Conservation (phyloP, 805 yeast species). For the Geotrichum ghanense region DNA sequence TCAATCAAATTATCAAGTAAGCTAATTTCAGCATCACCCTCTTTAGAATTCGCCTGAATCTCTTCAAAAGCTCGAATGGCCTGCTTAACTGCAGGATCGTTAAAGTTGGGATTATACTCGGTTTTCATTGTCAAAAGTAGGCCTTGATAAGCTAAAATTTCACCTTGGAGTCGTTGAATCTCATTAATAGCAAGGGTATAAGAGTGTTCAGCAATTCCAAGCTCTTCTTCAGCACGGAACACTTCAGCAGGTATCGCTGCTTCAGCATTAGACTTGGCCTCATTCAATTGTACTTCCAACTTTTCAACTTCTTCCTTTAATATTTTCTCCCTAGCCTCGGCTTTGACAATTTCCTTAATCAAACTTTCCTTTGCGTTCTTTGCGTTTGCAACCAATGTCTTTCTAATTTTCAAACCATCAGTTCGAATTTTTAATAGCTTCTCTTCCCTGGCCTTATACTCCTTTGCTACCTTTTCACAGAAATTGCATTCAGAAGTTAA, state of each 20-base stretch:
- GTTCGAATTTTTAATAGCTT: conserved; percentile 12
- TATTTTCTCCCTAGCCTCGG: conserved; percentile 14
- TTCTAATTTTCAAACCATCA: conserved; percentile 29
- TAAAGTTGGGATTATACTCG: conserved; percentile 72
- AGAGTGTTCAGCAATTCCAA: neutral
- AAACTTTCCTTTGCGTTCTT: conserved; percentile 13
- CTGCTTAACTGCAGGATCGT: conserved; percentile 75
- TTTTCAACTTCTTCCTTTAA: conserved; percentile 13
- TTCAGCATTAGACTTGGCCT: conserved; percentile 20
- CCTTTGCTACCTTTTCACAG: conserved; percentile 40
- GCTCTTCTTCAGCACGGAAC: conserved; percentile 9
- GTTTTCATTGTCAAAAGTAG: conserved; percentile 33
- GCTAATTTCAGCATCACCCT: conserved; percentile 1
- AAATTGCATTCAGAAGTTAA: conserved; percentile 38
- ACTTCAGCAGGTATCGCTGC: conserved; percentile 9
- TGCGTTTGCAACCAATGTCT: conserved; percentile 24
- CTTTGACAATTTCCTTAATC: conserved; percentile 10
- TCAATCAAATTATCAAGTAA: neutral
- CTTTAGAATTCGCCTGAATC: conserved; percentile 18
- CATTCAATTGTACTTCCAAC: conserved; percentile 21
- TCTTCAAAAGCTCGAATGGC: conserved; percentile 39
- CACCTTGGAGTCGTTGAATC: neutral
- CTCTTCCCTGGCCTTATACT: conserved; percentile 22
- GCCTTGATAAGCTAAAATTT: neutral
- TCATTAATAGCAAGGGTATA: neutral